phyloP scores from a whole-genome alignment of 2,329 filamentous ascomycete species.

The Trichoderma sp. region DNA sequence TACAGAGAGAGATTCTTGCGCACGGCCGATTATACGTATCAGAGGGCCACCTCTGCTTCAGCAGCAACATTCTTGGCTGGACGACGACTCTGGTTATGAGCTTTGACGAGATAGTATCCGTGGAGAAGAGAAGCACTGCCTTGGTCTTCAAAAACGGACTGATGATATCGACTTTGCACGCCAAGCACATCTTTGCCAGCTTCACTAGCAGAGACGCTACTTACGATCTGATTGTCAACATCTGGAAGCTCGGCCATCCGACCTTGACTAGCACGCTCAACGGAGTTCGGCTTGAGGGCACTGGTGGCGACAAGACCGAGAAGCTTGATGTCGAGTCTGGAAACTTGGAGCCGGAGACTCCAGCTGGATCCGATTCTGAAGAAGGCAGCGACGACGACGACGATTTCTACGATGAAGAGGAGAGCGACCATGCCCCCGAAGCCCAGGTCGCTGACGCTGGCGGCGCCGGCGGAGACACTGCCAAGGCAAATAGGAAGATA shows the following conservation, averaged over 20 bases:
- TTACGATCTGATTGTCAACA: conserved; percentile 95
- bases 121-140: conserved; percentile 95
- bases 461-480: conserved; percentile 55
- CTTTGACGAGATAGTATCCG: conserved; percentile 95
- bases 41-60: conserved; percentile 96
- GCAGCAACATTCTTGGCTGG: conserved; percentile 98
- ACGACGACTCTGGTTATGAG: conserved; percentile 96
- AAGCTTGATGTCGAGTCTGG: conserved; percentile 65
- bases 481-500: conserved; percentile 71
- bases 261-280: conserved; percentile 89
- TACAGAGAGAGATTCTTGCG: conserved; percentile 93
- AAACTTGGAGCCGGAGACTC: conserved; percentile 43
- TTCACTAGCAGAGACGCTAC: conserved; percentile 93
- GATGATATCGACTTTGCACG: conserved; percentile 93
- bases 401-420: conserved; percentile 79
- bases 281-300: conserved; percentile 79
- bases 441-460: conserved; percentile 47
- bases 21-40: conserved; percentile 95
- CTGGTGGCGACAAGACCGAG: conserved; percentile 87
- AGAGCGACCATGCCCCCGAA: conserved; percentile 76
- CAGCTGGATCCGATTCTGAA: conserved; percentile 61
- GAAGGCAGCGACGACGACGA: conserved; percentile 69
- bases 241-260: conserved; percentile 97
- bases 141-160: conserved; percentile 96
- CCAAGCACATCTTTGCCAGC: conserved; percentile 93